Percentiles rank a stretch among this genome's conserved stretches.
phyloP scores from a whole-genome alignment of 2,329 filamentous ascomycete genomes.

The Periconia sp. region DNA sequence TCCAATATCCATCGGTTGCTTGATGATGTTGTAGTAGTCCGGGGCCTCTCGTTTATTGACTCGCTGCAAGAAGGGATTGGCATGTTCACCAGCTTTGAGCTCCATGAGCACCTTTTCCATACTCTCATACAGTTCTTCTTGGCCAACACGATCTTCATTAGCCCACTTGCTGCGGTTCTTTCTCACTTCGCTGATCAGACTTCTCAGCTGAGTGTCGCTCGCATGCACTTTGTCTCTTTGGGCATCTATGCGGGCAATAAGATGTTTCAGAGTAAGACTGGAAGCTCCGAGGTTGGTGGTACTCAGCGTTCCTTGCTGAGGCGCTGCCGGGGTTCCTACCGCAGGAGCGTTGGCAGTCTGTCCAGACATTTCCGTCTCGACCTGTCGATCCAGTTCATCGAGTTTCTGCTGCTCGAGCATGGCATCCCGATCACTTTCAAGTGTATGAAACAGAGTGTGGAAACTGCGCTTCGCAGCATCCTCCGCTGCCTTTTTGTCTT shows the following conservation, averaged over 20 bases:
- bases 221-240: constrained; percentile 88
- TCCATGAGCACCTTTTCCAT: constrained; percentile 96
- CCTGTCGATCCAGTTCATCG: constrained; percentile 93
- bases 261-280: constrained; percentile 92
- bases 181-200: constrained; percentile 92
- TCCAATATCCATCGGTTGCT: constrained; percentile 96
- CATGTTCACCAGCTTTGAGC: constrained; percentile 96
- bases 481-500: constrained; percentile 86
- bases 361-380: constrained; percentile 90
- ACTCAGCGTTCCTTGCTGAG: constrained; percentile 84
- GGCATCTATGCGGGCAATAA: constrained; percentile 92
- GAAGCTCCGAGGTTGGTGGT: constrained; percentile 94
- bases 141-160: constrained; percentile 93
- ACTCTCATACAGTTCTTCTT: constrained; percentile 96
- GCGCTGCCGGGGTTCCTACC: constrained; percentile 52
- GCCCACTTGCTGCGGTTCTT: constrained; percentile 99
- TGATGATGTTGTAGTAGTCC: constrained; percentile 92
- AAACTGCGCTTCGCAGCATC: constrained; percentile 88
- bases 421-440: constrained; percentile 91
- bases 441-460: constrained; percentile 89
- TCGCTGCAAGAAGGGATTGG: constrained; percentile 88
- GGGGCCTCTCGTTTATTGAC: constrained; percentile 97
- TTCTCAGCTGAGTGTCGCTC: constrained; percentile 88
- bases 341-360: constrained; percentile 52
- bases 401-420: constrained; percentile 98